These are phyloP conservation scores for Lasiosphaeria hispida DNA, from an alignment of 495 filamentous ascomycete genomes.

Conservation along the genomic window DNA sequence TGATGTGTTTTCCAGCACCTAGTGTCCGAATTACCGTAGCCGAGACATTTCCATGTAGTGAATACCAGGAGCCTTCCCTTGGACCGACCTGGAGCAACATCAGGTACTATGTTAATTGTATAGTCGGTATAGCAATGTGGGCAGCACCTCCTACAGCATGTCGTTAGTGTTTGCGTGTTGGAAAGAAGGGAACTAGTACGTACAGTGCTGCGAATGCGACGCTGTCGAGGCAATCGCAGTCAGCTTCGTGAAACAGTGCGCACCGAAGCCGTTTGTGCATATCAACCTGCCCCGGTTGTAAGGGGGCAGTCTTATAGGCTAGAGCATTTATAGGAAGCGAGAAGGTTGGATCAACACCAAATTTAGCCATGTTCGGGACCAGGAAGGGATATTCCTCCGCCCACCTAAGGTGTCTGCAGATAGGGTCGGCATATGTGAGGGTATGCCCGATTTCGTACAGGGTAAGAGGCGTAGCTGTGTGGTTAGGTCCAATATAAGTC, in stretches of 20 bases:
- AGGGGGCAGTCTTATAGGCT: not conserved
- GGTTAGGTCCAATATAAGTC: too few relatives aligned
- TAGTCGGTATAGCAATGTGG: too few relatives aligned
- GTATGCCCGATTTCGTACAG: not conserved
- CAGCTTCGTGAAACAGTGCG: not conserved
- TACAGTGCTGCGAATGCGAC: too few relatives aligned
- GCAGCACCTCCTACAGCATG: too few relatives aligned
- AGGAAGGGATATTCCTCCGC: conserved; percentile 6
- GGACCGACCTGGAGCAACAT: too few relatives aligned
- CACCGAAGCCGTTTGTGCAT: not conserved
- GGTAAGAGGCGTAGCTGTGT: not conserved
- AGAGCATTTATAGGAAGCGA: not conserved
- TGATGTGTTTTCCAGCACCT: too few relatives aligned
- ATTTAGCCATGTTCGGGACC: not conserved
- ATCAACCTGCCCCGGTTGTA: not conserved
- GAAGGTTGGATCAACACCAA: not conserved
- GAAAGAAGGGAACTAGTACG: too few relatives aligned
- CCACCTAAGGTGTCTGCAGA: conserved; percentile 3
- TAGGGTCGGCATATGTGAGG: not conserved
- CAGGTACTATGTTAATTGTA: too few relatives aligned
- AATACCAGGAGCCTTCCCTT: too few relatives aligned
- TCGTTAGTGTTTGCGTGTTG: too few relatives aligned
- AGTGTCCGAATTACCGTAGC: too few relatives aligned
- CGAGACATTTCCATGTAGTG: too few relatives aligned
- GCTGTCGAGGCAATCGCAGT: not conserved